phyloP scores from a whole-genome alignment of 2,329 filamentous ascomycete species.

The Cucurbitaria berberidis region DNA sequence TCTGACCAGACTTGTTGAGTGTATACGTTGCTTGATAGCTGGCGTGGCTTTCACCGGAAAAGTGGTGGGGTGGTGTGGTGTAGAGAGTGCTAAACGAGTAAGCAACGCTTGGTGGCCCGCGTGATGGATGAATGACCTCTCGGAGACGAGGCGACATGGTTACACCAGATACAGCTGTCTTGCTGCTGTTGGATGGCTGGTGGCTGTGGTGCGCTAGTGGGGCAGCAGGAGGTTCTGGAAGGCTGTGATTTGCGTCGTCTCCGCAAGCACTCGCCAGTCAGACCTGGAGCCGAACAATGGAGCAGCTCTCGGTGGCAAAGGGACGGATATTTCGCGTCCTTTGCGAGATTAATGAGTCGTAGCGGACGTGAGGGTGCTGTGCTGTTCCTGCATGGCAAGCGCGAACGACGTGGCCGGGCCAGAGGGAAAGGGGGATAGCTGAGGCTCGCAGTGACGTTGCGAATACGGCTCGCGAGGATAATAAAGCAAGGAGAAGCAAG shows the following conservation, averaged over 20 bases:
- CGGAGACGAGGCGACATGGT: conserved; percentile 32
- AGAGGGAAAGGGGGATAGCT: conserved; percentile 21
- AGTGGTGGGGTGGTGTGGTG: conserved; percentile 21
- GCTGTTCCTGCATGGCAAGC: conserved; percentile 47
- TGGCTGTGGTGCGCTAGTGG: conserved; percentile 25
- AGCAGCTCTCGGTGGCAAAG: conserved; percentile 30
- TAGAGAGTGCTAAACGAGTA: conserved; percentile 24
- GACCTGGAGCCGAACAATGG: conserved; percentile 17
- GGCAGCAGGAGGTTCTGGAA: conserved; percentile 29
- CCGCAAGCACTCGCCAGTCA: conserved; percentile 25
- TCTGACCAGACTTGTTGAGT: conserved; percentile 10
- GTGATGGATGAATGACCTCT: conserved; percentile 28
- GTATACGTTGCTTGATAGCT: conserved; percentile 14
- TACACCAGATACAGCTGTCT: conserved; percentile 46
- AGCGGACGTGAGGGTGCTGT: conserved; percentile 30
- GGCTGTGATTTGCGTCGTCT: conserved; percentile 29
- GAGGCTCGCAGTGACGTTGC: conserved; percentile 24
- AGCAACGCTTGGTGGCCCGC: conserved; percentile 29
- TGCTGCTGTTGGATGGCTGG: conserved; percentile 35
- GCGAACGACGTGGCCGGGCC: conserved; percentile 45
- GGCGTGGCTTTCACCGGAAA: conserved; percentile 39
- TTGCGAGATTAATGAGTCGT: conserved; percentile 38
- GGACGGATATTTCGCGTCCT: conserved; percentile 36
- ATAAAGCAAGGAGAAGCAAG: no score
- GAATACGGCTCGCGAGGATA: conserved; percentile 12